These are phyloP conservation scores for Diplogelasinospora grovesii DNA, from an alignment of 495 filamentous ascomycete species.

Conservation along the genomic window DNA sequence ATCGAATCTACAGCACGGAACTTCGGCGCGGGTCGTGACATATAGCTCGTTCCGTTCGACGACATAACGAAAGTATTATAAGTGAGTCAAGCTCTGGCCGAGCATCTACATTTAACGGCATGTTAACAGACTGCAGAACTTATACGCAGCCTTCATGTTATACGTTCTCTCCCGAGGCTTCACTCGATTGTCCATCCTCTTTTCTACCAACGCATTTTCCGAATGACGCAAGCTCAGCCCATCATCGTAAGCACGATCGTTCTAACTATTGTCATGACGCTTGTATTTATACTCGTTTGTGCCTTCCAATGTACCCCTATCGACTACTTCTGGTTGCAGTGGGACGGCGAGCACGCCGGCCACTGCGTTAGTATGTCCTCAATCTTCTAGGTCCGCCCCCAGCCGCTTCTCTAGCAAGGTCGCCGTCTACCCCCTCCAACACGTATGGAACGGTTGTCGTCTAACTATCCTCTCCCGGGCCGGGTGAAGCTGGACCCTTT, in stretches of 20 bases:
- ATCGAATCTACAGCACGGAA: conserved; percentile 9
- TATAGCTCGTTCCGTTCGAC: conserved; percentile 23
- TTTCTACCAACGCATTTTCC: conserved; percentile 34
- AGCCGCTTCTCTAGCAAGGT: conserved; percentile 43
- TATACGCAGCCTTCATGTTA: conserved; percentile 15
- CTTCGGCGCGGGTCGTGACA: conserved; percentile 28
- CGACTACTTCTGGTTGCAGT: conserved; percentile 23
- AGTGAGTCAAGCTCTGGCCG: too few relatives aligned
- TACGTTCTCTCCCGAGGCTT: conserved; percentile 25
- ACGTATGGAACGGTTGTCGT: conserved; percentile 38
- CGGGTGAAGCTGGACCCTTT: conserved; percentile 35
- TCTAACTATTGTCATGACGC: conserved; percentile 9
- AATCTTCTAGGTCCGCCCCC: conserved; percentile 37
- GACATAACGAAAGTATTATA: conserved; percentile 18
- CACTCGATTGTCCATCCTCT: conserved; percentile 36
- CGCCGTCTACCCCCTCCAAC: conserved; percentile 39
- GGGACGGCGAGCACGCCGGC: conserved; percentile 18
- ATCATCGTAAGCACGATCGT: conserved; percentile 14
- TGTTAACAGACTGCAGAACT: conserved; percentile 1
- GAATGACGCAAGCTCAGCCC: too few relatives aligned
- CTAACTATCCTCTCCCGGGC: conserved; percentile 40
- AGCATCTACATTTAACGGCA: too few relatives aligned
- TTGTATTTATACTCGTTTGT: conserved; percentile 10
- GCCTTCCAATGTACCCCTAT: conserved; percentile 28
- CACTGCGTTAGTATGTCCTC: conserved; percentile 12